Evolutionary conservation across 2,329 filamentous ascomycete genomes (phyloP).

Genomic region (Monilinia laxa): DNA sequence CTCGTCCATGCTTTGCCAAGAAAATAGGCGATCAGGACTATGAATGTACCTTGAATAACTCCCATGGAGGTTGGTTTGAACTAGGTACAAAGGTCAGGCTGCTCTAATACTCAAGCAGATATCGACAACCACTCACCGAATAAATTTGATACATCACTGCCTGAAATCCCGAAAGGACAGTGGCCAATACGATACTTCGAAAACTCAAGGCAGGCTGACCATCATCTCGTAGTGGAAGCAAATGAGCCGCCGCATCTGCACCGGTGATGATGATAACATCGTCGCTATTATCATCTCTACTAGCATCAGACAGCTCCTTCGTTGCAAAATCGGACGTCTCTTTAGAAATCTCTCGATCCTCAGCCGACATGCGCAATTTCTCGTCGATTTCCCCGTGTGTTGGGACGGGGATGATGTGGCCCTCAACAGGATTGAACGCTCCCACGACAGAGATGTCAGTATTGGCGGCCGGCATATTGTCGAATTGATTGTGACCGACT

Average conservation of each 20-base stretch:
- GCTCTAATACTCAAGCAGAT: slow-evolving; percentile 10
- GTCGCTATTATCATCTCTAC: slow-evolving; percentile 41
- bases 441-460: slow-evolving; percentile 36
- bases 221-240: slow-evolving; percentile 55
- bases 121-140: slow-evolving; percentile 41
- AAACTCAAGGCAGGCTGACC: slow-evolving; percentile 53
- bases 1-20: slow-evolving; percentile 50
- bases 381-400: slow-evolving; percentile 39
- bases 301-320: slow-evolving; percentile 32
- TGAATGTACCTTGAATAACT: slow-evolving; percentile 53
- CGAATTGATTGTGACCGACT: neutral
- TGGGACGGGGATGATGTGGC: slow-evolving; percentile 38
- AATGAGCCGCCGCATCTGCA: slow-evolving; percentile 49
- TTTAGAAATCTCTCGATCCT: slow-evolving; percentile 19
- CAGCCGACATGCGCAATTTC: slow-evolving; percentile 32
- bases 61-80: slow-evolving; percentile 52
- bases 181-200: slow-evolving; percentile 52
- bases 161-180: slow-evolving; percentile 52
- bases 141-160: slow-evolving; percentile 58
- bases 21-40: slow-evolving; percentile 58
- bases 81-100: slow-evolving; percentile 36
- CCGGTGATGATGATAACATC: slow-evolving; percentile 53
- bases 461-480: slow-evolving; percentile 28
- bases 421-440: slow-evolving; percentile 38
- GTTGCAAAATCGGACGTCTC: slow-evolving; percentile 34